phyloP scores from a whole-genome alignment of 2,329 filamentous ascomycete genomes.

The Graphilbum fragrans region DNA sequence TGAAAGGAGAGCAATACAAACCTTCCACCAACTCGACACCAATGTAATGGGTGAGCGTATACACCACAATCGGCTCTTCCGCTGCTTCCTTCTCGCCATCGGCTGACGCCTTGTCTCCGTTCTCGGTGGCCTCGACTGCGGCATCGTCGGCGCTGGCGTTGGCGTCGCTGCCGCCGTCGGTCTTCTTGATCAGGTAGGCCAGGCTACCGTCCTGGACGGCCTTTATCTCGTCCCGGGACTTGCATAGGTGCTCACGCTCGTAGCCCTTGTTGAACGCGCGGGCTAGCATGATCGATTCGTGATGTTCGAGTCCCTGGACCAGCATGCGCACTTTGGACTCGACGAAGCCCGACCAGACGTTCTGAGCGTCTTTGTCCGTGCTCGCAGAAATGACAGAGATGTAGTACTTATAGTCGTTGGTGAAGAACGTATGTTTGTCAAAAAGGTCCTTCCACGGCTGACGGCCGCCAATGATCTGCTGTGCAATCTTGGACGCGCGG shows the following conservation, averaged over 20 bases:
- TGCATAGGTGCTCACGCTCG: conserved; percentile 66
- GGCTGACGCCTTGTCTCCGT: conserved; percentile 1
- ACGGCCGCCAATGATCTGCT: conserved; percentile 66
- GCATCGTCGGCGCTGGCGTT: conserved; percentile 24
- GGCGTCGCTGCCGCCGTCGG: conserved; percentile 33
- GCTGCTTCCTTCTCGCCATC: not conserved
- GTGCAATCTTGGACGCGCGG: conserved; percentile 64
- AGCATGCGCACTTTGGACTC: conserved; percentile 87
- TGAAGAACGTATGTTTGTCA: conserved; percentile 85
- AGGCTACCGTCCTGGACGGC: conserved; percentile 43
- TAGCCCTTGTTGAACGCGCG: conserved; percentile 92
- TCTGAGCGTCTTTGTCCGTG: conserved; percentile 71
- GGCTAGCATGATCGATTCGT: conserved; percentile 67
- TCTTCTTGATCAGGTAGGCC: conserved; percentile 31
- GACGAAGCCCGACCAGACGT: conserved; percentile 81
- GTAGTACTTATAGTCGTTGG: conserved; percentile 87
- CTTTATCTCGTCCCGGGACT: conserved; percentile 32
- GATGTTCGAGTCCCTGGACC: conserved; percentile 70
- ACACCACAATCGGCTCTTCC: conserved; percentile 39
- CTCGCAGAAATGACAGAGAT: conserved; percentile 77
- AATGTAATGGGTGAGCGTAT: conserved; percentile 90
- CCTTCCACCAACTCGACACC: conserved; percentile 68
- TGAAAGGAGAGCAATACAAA: too few species aligned
- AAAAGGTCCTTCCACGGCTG: conserved; percentile 81
- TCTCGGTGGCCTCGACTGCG: conserved; percentile 14